A percentile compares a stretch with the other conserved stretches of the same genome.
Evolutionary conservation across 2,329 filamentous ascomycete species (phyloP).

Genomic region (Allantophomopsis lycopodina): DNA sequence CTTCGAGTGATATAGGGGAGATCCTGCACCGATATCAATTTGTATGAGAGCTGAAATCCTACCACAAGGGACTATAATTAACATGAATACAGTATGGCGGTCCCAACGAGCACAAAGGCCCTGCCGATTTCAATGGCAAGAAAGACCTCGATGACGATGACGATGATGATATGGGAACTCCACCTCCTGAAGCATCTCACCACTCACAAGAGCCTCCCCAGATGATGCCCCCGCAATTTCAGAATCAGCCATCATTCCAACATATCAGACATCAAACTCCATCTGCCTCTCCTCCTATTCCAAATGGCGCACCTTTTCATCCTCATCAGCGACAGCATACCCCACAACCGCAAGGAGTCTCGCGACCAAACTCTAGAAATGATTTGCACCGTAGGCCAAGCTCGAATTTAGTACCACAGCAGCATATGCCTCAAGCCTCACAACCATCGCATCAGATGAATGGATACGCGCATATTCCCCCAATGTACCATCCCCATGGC

Average conservation of each 20-base stretch:
- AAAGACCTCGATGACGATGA: constrained; percentile 69
- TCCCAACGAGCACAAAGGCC: constrained; percentile 92
- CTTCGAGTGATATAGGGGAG: constrained; percentile 84
- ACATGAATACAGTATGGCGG: constrained; percentile 58
- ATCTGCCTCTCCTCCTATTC: constrained; percentile 78
- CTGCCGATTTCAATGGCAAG: constrained; percentile 78
- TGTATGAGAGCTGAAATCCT: constrained; percentile 38
- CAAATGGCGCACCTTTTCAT: constrained; percentile 30
- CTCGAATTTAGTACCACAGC: constrained; percentile 57
- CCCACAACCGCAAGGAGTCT: constrained; percentile 64
- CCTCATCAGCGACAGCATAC: constrained; percentile 55
- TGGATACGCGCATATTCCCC: constrained; percentile 73
- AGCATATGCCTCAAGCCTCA: constrained; percentile 43
- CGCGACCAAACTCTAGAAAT: constrained; percentile 68
- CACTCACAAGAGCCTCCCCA: constrained; percentile 30
- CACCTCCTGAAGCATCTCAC: constrained; percentile 41
- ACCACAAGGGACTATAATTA: constrained; percentile 6
- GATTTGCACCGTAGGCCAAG: constrained; percentile 57
- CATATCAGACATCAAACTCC: constrained; percentile 73
- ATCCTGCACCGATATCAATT: constrained; percentile 82
- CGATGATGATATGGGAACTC: constrained; percentile 63
- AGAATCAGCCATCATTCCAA: constrained; percentile 56
- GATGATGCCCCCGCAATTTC: constrained; percentile 59
- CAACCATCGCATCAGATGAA: constrained; percentile 51
- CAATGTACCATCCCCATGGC: constrained; percentile 64